Conservation (phyloP, 2,329 filamentous ascomycete species). For the Ceratocystis cubensis region DNA sequence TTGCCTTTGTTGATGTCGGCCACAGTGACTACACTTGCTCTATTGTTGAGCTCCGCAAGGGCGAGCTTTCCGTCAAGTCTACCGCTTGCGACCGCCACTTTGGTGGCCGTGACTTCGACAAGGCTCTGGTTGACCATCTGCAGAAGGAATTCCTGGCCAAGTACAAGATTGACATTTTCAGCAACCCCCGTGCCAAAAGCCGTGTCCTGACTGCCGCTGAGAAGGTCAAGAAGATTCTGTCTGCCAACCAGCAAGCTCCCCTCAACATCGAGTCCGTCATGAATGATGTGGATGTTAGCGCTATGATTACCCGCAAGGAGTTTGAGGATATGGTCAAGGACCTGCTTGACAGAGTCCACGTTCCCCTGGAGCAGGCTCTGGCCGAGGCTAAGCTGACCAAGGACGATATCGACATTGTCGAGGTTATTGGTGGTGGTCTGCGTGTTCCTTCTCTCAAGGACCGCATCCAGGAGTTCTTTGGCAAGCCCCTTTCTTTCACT, state of each 20-base stretch:
- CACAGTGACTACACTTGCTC: slow-evolving; percentile 93
- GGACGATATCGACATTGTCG: slow-evolving; percentile 86
- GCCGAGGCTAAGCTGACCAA: slow-evolving; percentile 82
- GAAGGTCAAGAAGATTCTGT: slow-evolving; percentile 97
- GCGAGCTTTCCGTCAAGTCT: slow-evolving; percentile 84
- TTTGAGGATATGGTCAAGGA: slow-evolving; percentile 84
- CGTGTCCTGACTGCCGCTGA: slow-evolving; percentile 81
- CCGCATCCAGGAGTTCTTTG: slow-evolving; percentile 78
- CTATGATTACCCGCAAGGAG: slow-evolving; percentile 86
- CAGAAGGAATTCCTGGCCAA: slow-evolving; percentile 93
- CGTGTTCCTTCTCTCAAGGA: slow-evolving; percentile 91
- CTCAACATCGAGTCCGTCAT: slow-evolving; percentile 97
- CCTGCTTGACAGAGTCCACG: slow-evolving; percentile 58
- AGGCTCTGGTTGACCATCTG: slow-evolving; percentile 87
- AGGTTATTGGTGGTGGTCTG: slow-evolving; percentile 88
- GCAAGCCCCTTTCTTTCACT: slow-evolving; percentile 85
- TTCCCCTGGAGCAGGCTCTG: slow-evolving; percentile 78
- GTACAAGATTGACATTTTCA: slow-evolving; percentile 91
- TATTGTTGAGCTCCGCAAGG: slow-evolving; percentile 93
- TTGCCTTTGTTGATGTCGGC: slow-evolving; percentile 87
- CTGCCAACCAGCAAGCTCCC: slow-evolving; percentile 82
- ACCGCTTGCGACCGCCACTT: slow-evolving; percentile 93
- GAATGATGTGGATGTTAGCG: slow-evolving; percentile 87
- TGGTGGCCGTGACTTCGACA: slow-evolving; percentile 93
- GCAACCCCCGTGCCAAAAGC: slow-evolving; percentile 77